Conservation (phyloP, 1,139 yeast genomes). For the Debaryomycetaceae sp. region DNA sequence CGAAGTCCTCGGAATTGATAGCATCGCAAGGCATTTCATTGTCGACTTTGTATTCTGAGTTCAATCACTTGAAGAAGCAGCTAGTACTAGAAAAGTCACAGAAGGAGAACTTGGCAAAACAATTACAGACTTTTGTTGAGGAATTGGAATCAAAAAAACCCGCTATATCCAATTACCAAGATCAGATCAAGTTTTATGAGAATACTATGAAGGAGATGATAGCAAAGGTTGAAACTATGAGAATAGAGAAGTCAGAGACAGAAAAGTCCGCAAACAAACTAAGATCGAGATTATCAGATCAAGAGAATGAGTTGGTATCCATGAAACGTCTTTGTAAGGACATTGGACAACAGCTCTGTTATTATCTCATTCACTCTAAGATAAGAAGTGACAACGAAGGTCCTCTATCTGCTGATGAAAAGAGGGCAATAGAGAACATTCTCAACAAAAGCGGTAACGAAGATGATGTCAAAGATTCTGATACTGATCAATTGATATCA, state of each 20-base stretch:
- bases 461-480: slow-evolving; percentile 41
- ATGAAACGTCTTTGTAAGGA: slow-evolving; percentile 62
- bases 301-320: slow-evolving; percentile 39
- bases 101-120: slow-evolving; percentile 66
- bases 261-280: slow-evolving; percentile 34
- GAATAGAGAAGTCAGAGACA: slow-evolving; percentile 40
- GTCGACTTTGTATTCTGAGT: slow-evolving; percentile 67
- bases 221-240: slow-evolving; percentile 32
- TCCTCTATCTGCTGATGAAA: slow-evolving; percentile 59
- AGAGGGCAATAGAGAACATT: slow-evolving; percentile 47
- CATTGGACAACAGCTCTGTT: slow-evolving; percentile 75
- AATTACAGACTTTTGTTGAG: slow-evolving; percentile 64
- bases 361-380: slow-evolving; percentile 64
- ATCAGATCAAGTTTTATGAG: slow-evolving; percentile 47
- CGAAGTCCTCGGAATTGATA: slow-evolving; percentile 37
- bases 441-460: slow-evolving; percentile 35
- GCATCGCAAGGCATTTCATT: slow-evolving; percentile 60
- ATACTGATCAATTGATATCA: slow-evolving; percentile 68
- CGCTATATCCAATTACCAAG: slow-evolving; percentile 61
- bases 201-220: slow-evolving; percentile 37
- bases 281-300: slow-evolving; percentile 24
- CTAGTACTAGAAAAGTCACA: slow-evolving; percentile 67
- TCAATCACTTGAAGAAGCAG: slow-evolving; percentile 61
- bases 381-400: slow-evolving; percentile 48
- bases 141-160: slow-evolving; percentile 86